These are phyloP conservation scores for Jacaranda mimosifolia DNA, from an alignment of 257 asterid genomes.

Conservation along the genomic window DNA sequence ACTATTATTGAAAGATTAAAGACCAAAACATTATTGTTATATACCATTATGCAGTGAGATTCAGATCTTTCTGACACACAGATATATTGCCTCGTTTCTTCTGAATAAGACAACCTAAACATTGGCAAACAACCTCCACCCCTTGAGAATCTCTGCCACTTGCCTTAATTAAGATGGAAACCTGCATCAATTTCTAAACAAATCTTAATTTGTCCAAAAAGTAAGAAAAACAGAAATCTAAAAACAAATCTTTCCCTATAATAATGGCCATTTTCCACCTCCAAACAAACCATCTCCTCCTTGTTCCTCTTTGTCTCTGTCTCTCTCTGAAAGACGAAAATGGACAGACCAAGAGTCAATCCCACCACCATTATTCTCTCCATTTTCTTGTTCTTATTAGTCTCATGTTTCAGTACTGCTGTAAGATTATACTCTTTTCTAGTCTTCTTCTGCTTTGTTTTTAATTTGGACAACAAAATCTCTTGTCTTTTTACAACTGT, in stretches of 20 bases:
- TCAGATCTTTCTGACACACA: slow-evolving; percentile 39
- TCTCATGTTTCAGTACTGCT: slow-evolving; percentile 37
- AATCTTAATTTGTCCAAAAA: slow-evolving; percentile 24
- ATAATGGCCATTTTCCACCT: slow-evolving; percentile 47
- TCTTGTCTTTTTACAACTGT: slow-evolving; percentile 42
- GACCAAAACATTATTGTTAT: slow-evolving; percentile 26
- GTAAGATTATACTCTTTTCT: slow-evolving; percentile 48
- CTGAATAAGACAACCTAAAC: slow-evolving; percentile 35
- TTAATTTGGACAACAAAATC: neutral
- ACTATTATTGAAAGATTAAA: neutral
- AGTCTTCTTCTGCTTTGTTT: slow-evolving; percentile 26
- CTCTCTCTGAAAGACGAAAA: slow-evolving; percentile 55
- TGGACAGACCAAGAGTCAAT: slow-evolving; percentile 63
- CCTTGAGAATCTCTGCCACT: slow-evolving; percentile 46
- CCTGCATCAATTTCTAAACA: slow-evolving; percentile 19
- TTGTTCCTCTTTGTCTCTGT: slow-evolving; percentile 27
- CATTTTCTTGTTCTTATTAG: slow-evolving; percentile 54
- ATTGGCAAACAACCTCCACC: neutral
- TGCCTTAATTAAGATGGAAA: slow-evolving; percentile 22
- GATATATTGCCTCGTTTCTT: slow-evolving; percentile 30
- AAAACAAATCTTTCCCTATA: slow-evolving; percentile 42
- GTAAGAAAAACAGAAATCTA: neutral
- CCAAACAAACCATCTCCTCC: slow-evolving; percentile 32
- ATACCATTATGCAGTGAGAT: slow-evolving; percentile 35
- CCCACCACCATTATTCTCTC: slow-evolving; percentile 41